phyloP scores from a whole-genome alignment of 352 stramenopile genomes.

The Pythium plurisporium region DNA sequence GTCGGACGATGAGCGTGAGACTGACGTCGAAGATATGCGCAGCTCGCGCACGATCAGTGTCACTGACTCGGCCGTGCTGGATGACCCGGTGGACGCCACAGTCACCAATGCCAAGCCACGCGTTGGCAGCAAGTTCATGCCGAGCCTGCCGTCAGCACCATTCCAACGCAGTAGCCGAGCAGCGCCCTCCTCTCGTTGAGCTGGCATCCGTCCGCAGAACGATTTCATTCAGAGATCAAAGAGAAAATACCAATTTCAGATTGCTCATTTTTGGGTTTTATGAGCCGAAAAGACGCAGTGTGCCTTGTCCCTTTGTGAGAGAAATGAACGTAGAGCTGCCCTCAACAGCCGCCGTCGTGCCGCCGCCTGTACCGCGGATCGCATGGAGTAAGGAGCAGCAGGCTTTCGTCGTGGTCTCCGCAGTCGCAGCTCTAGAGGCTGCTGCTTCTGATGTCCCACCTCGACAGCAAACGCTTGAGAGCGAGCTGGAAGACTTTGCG shows the following conservation, averaged over 20 bases:
- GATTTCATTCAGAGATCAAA: too few species aligned
- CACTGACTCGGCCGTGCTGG: conserved; percentile 12
- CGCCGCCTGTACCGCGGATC: background rate
- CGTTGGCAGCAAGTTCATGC: conserved; percentile 19
- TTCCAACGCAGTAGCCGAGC: conserved; percentile 16
- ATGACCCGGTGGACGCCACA: background rate
- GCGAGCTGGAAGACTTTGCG: background rate
- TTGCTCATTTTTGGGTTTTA: too few species aligned
- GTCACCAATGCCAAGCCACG: background rate
- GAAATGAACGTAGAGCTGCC: background rate
- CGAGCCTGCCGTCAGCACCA: conserved; percentile 10
- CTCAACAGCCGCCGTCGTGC: background rate
- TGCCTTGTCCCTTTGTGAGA: background rate
- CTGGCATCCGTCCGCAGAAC: too few species aligned
- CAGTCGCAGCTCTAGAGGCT: background rate
- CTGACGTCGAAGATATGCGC: conserved; percentile 23
- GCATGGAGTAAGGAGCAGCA: conserved; percentile 11
- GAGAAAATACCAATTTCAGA: background rate
- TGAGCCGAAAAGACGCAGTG: background rate
- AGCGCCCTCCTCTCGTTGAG: background rate
- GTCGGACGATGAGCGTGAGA: conserved; percentile 17
- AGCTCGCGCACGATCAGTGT: conserved; percentile 20
- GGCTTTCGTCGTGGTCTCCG: conserved; percentile 1
- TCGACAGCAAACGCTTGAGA: background rate
- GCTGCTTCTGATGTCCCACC: too few species aligned